A percentile compares a stretch with the other conserved stretches of the same genome.
Conservation (phyloP, 768 basidiomycete genomes). For the Pleurotus eryngii region DNA sequence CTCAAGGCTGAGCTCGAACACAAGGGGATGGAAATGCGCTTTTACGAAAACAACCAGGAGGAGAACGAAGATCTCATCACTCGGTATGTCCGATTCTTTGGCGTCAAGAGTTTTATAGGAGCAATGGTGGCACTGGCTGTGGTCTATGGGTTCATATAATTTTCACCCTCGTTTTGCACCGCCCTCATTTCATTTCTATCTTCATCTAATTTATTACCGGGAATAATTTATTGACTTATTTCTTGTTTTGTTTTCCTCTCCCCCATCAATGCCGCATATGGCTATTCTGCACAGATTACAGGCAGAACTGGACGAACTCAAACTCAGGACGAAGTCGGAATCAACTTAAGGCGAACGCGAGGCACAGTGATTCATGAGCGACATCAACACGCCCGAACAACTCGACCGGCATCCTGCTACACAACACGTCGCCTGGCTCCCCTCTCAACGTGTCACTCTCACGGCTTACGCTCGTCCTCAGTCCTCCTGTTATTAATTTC, state of each 20-base stretch:
- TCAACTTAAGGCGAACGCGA: slow-evolving; percentile 16
- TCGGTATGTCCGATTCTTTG: slow-evolving; percentile 69
- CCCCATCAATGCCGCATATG: slow-evolving; percentile 14
- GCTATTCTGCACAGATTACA: slow-evolving; percentile 50
- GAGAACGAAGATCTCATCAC: slow-evolving; percentile 73
- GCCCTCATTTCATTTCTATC: slow-evolving; percentile 34
- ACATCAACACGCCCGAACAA: no score
- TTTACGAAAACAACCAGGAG: slow-evolving; percentile 76
- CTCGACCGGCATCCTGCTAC: no score
- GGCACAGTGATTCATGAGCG: slow-evolving; percentile 3
- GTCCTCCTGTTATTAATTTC: not conserved
- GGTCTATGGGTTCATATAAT: slow-evolving; percentile 51
- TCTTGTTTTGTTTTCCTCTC: slow-evolving; percentile 15
- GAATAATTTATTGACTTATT: slow-evolving; percentile 35
- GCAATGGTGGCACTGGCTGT: slow-evolving; percentile 50
- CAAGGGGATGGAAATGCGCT: slow-evolving; percentile 80
- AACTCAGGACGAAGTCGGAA: slow-evolving; percentile 31
- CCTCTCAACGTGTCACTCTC: not conserved
- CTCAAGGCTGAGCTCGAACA: slow-evolving; percentile 59
- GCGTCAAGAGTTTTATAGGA: slow-evolving; percentile 53
- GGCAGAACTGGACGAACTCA: slow-evolving; percentile 56
- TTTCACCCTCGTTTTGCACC: slow-evolving; percentile 29
- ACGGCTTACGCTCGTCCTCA: not conserved
- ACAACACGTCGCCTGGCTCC: no score
- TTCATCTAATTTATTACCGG: slow-evolving; percentile 16